Conservation (phyloP, 1,284 basidiomycete species). For the Entoloma clypeatum region DNA sequence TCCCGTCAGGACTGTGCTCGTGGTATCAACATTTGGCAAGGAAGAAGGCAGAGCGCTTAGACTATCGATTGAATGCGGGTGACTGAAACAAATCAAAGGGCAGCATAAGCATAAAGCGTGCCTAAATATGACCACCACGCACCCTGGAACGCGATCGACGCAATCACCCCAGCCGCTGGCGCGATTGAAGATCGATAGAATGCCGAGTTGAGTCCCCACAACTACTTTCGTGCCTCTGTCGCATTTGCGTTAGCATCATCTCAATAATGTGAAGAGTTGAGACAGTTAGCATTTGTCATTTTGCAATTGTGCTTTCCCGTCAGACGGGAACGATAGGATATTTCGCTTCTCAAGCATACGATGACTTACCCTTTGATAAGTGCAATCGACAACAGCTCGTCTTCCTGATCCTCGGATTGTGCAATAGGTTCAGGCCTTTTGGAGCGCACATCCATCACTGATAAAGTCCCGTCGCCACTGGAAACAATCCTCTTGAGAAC, state of each 20-base stretch:
- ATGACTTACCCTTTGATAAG: conserved; percentile 71
- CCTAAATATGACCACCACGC: conserved; percentile 19
- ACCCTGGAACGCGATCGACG: conserved; percentile 91
- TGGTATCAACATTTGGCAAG: conserved; percentile 53
- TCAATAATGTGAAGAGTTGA: conserved; percentile 11
- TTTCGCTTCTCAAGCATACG: conserved; percentile 1
- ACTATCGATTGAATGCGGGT: conserved; percentile 85
- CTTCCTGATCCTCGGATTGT: conserved; percentile 93
- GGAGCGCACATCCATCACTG: conserved; percentile 83
- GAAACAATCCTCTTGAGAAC: conserved; percentile 6
- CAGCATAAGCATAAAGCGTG: background rate
- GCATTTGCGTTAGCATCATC: conserved; percentile 10
- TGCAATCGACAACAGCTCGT: conserved; percentile 85
- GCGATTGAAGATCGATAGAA: conserved; percentile 89
- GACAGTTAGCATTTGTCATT: background rate
- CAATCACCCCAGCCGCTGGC: conserved; percentile 88
- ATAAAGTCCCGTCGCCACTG: conserved; percentile 90
- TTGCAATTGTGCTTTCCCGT: background rate
- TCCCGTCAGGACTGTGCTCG: conserved; percentile 83
- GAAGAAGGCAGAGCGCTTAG: conserved; percentile 69
- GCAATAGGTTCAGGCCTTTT: conserved; percentile 72
- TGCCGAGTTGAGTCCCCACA: conserved; percentile 88
- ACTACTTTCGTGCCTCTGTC: conserved; percentile 75
- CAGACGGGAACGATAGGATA: background rate
- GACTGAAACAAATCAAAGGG: conserved; percentile 43